Conservation (phyloP, 2,329 filamentous ascomycete genomes). For the Paraphoma sp. region DNA sequence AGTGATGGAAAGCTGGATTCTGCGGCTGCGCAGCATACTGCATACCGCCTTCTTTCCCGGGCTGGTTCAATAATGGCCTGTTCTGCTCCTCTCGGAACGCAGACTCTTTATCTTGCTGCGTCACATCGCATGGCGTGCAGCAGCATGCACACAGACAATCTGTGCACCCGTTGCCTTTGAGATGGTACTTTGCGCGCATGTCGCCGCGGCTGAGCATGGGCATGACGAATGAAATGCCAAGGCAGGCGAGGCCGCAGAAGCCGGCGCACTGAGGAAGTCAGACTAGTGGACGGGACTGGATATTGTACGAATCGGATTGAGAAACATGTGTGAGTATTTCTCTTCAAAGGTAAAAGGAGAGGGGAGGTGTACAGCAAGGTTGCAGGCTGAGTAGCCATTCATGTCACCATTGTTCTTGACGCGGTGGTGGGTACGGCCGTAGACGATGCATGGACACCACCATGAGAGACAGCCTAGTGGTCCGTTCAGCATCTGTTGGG, state of each 20-base stretch:
- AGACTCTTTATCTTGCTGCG: constrained; percentile 44
- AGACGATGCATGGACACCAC: constrained; percentile 42
- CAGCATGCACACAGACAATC: constrained; percentile 45
- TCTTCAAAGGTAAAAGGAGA: not conserved
- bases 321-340: too few species aligned
- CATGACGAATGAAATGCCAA: constrained; percentile 38
- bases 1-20: constrained; percentile 7
- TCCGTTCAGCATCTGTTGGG: constrained; percentile 1
- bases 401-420: constrained; percentile 36
- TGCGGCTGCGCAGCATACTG: constrained; percentile 30
- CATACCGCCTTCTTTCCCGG: constrained; percentile 29
- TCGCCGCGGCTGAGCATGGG: constrained; percentile 42
- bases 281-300: not conserved
- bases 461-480: constrained; percentile 37
- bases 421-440: constrained; percentile 41
- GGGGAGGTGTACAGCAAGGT: constrained; percentile 25
- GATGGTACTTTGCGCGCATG: constrained; percentile 39
- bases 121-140: constrained; percentile 42
- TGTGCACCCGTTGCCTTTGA: constrained; percentile 39
- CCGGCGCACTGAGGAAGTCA: constrained; percentile 30
- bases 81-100: constrained; percentile 28
- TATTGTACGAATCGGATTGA: too few species aligned
- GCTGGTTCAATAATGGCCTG: constrained; percentile 22
- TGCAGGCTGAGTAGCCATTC: constrained; percentile 35
- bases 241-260: constrained; percentile 31